Base-by-base conservation (phyloP, 2,329 filamentous ascomycete species). In the Exophiala bonariae region DNA sequence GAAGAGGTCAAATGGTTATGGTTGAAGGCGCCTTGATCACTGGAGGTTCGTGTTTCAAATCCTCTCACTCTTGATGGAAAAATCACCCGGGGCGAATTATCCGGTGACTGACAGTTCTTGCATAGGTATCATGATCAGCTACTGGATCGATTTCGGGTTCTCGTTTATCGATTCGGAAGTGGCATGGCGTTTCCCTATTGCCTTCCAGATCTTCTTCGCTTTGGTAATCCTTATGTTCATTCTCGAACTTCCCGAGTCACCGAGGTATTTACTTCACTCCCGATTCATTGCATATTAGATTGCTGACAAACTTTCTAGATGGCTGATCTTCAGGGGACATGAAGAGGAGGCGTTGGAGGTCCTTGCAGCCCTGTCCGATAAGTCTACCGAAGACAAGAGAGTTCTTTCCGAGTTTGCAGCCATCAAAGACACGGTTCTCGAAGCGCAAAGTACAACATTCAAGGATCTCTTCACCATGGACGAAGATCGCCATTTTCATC, bases 381-480 rank as follows among this genome's bases (percentile, higher is more conserved):
- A 75, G 14, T 63, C 71, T 2, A 65, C 70, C 22, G 72, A 76
- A 16, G 69, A 76, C 40, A 60, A 64, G 16, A 68, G 67, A 36
- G 61, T 79, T 22, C 64, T 70, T 17, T 66, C 66, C 22, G 75
- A 79, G 47, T 77, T 76, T 55, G 61, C 66, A 2, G 73, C 74
- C 5, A 77, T 79, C 64, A 78, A 78, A 56, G 75, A 76, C 31
- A 76, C 75, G 3, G 75, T 77, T 1, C 55, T 76, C 40, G 74
- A 78, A 74, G 61, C 68, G 72, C 47, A 74, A 77, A 65, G 66
- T 7, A 37, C 75, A 19, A 70, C 67, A 19, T 82, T 82, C 64
- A 62, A 63, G 4, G 80, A 82, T 52, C 72, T 82, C 48, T 82
- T 82, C 64, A 81, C 75, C 51, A 79, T 79, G 72, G 72, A 68